Evolutionary conservation across 2,329 filamentous ascomycete genomes (phyloP).

Genomic region (Exophiala sp.): DNA sequence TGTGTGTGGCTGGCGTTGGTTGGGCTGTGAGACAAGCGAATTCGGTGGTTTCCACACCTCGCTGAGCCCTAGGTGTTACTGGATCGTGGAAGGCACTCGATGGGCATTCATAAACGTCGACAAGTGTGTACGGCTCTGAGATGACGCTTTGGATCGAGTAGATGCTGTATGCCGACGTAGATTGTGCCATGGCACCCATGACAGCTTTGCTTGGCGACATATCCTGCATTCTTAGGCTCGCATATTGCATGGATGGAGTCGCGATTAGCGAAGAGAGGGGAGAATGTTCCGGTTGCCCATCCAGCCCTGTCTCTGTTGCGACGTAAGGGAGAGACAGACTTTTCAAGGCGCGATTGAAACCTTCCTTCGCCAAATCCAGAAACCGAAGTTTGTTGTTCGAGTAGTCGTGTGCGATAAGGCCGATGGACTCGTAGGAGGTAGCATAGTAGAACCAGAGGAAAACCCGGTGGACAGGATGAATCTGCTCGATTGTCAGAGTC

Average conservation of each 20-base stretch:
- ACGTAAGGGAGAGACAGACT: conserved; percentile 23
- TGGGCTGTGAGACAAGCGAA: neutral
- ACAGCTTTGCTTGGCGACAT: neutral
- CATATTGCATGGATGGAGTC: neutral
- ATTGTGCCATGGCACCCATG: neutral
- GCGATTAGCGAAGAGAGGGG: conserved; percentile 1
- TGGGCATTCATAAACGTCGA: neutral
- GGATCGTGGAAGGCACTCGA: neutral
- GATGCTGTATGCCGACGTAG: conserved; percentile 5
- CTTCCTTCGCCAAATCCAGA: conserved; percentile 22
- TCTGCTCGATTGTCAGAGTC: conserved; percentile 6
- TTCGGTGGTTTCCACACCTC: neutral
- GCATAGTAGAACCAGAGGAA: conserved; percentile 29
- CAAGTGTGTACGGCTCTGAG: neutral
- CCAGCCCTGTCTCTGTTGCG: conserved; percentile 8
- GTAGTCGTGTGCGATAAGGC: conserved; percentile 25
- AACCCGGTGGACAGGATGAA: conserved; percentile 23
- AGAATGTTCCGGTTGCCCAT: conserved; percentile 12
- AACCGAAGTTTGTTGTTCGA: conserved; percentile 25
- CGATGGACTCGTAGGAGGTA: conserved; percentile 26
- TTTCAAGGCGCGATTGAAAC: conserved; percentile 18
- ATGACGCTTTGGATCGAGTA: conserved; percentile 5
- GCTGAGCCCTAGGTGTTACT: neutral
- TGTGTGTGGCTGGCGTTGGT: conserved; percentile 6
- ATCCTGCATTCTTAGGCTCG: neutral